Conservation (phyloP, 2,329 filamentous ascomycete species). For the Fusarium sp. region DNA sequence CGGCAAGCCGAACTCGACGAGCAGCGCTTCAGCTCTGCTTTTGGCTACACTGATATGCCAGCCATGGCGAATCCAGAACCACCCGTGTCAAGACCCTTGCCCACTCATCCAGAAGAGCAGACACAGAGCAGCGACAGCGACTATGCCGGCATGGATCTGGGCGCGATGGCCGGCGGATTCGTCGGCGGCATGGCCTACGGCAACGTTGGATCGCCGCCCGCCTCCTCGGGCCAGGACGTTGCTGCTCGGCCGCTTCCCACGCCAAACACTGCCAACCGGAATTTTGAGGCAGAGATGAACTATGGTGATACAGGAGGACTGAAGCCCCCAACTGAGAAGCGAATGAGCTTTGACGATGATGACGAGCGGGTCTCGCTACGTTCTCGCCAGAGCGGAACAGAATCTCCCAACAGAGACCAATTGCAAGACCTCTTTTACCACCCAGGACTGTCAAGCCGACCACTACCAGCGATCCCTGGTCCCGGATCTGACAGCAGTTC, state of each 20-base stretch:
- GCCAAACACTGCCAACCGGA: slow-evolving; percentile 50
- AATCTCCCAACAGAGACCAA: slow-evolving; percentile 77
- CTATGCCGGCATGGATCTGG: slow-evolving; percentile 76
- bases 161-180: slow-evolving; percentile 79
- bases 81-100: slow-evolving; percentile 50
- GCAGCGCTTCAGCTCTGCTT: slow-evolving; percentile 57
- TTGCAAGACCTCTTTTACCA: slow-evolving; percentile 95
- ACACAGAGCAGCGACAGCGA: slow-evolving; percentile 75
- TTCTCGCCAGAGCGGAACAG: slow-evolving; percentile 68
- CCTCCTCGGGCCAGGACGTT: slow-evolving; percentile 56
- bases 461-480: slow-evolving; percentile 71
- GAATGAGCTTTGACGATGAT: slow-evolving; percentile 91
- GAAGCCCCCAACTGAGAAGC: slow-evolving; percentile 77
- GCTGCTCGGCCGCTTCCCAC: slow-evolving; percentile 62
- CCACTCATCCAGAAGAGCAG: slow-evolving; percentile 63
- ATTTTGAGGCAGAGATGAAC: slow-evolving; percentile 75
- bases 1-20: slow-evolving; percentile 85
- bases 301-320: slow-evolving; percentile 91
- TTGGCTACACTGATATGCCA: slow-evolving; percentile 49
- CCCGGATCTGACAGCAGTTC: slow-evolving; percentile 72
- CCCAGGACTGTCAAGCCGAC: slow-evolving; percentile 78
- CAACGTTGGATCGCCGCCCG: slow-evolving; percentile 57
- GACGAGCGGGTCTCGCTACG: slow-evolving; percentile 78
- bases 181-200: slow-evolving; percentile 65
- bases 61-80: slow-evolving; percentile 42